Conservation (phyloP, 148 eudicot genomes). For the Bassia scoparia region DNA sequence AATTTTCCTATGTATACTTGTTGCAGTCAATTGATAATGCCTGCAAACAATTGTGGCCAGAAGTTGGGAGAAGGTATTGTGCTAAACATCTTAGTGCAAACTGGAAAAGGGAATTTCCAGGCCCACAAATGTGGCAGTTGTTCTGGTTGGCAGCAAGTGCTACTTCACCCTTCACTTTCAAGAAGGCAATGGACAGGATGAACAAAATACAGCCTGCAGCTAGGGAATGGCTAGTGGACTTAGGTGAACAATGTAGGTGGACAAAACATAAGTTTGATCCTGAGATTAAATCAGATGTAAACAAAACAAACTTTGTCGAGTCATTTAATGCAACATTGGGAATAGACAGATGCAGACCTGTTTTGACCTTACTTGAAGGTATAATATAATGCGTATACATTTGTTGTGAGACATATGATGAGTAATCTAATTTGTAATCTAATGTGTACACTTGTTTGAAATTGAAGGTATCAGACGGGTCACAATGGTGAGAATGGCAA, state of each 20-base stretch:
- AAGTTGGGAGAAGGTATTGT: constrained; percentile 1
- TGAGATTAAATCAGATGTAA: not conserved
- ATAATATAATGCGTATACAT: no score
- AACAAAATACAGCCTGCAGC: not conserved
- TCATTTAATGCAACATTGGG: not conserved
- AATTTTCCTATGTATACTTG: no score
- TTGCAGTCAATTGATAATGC: no score
- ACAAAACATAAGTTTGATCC: not conserved
- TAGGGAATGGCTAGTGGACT: not conserved
- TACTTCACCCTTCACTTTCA: not conserved
- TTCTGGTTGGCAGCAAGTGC: not conserved
- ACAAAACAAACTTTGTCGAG: constrained; percentile 1
- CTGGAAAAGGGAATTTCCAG: not conserved
- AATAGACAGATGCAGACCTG: not conserved
- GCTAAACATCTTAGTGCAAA: not conserved
- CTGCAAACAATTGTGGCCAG: constrained; percentile 1
- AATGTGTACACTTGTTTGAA: no score
- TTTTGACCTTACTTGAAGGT: not conserved
- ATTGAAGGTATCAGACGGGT: not conserved
- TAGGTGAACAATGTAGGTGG: not conserved
- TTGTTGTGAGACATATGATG: no score
- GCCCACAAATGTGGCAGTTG: not conserved
- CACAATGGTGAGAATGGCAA: not conserved
- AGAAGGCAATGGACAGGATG: not conserved
- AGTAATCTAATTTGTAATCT: no score